Percentiles rank a stretch among this genome's conserved stretches.
Conservation (phyloP, 345 rosid genomes). For the Lagerstroemia speciosa region DNA sequence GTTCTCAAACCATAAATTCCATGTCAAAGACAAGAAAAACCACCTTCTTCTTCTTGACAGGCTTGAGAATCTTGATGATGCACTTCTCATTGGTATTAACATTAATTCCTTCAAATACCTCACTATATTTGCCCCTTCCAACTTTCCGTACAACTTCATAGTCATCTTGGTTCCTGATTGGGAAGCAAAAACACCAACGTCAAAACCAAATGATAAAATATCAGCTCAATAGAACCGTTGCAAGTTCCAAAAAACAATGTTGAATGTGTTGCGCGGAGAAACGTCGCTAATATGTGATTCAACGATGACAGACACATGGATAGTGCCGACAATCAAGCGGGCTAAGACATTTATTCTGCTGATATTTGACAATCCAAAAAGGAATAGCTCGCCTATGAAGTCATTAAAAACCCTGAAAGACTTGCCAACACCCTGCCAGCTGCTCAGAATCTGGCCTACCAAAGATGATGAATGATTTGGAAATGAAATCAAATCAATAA, state of each 20-base stretch:
- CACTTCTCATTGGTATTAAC: conserved; percentile 60
- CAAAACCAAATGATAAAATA: neutral
- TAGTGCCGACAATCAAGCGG: too few relatives aligned
- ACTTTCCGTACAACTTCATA: conserved; percentile 84
- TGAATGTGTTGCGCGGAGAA: neutral
- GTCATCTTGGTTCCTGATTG: conserved; percentile 69
- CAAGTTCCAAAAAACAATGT: neutral
- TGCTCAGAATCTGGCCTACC: neutral
- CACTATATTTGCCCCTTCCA: conserved; percentile 80
- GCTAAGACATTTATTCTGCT: too few relatives aligned
- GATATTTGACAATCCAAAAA: too few relatives aligned
- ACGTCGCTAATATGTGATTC: too few relatives aligned
- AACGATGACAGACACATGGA: too few relatives aligned
- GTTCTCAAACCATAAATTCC: neutral
- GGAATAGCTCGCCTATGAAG: too few relatives aligned
- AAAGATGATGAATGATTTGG: neutral
- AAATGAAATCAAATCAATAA: neutral
- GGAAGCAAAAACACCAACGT: neutral
- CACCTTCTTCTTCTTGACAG: conserved; percentile 88
- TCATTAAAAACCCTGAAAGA: neutral
- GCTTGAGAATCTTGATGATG: conserved; percentile 76
- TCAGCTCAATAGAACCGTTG: neutral
- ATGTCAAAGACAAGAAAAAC: neutral
- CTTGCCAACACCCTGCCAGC: neutral
- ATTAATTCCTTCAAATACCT: conserved; percentile 75